Conservation (phyloP, 202 grass and related monocot genomes). For the Eragrostis tef region DNA sequence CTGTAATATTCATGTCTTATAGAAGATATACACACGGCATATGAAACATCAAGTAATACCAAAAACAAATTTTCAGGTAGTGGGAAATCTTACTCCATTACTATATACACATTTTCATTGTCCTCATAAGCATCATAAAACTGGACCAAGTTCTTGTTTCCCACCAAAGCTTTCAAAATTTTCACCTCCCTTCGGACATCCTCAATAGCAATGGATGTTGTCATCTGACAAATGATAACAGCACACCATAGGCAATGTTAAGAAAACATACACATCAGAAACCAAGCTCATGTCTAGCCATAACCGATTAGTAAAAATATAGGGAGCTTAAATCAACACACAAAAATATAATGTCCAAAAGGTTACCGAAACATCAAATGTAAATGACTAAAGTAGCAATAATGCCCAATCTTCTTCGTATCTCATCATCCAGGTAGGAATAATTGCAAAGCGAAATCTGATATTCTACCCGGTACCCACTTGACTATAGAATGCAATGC, state of each 20-base stretch:
- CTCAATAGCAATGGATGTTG: conserved; percentile 81
- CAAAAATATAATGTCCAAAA: not conserved
- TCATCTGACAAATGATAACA: conserved; percentile 65
- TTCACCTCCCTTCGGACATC: conserved; percentile 87
- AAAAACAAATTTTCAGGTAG: conserved; percentile 1
- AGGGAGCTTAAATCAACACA: conserved; percentile 5
- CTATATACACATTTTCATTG: conserved; percentile 77
- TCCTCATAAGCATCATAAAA: conserved; percentile 87
- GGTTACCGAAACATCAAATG: not conserved
- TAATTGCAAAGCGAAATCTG: conserved; percentile 3
- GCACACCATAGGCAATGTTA: conserved; percentile 1
- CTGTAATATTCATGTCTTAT: conserved; percentile 18
- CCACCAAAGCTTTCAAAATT: conserved; percentile 76
- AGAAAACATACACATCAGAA: not conserved
- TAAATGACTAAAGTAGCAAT: conserved; percentile 1
- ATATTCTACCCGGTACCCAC: not conserved
- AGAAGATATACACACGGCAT: conserved; percentile 5
- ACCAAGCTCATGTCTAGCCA: conserved; percentile 13
- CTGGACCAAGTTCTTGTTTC: conserved; percentile 80
- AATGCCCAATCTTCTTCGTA: not conserved
- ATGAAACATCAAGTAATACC: conserved; percentile 19
- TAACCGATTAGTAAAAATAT: not conserved
- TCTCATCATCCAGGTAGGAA: not conserved
- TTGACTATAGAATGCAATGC: not conserved
- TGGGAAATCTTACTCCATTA: conserved; percentile 79